Conservation (phyloP, 805 yeast genomes). For the Myxozyma geophila region DNA sequence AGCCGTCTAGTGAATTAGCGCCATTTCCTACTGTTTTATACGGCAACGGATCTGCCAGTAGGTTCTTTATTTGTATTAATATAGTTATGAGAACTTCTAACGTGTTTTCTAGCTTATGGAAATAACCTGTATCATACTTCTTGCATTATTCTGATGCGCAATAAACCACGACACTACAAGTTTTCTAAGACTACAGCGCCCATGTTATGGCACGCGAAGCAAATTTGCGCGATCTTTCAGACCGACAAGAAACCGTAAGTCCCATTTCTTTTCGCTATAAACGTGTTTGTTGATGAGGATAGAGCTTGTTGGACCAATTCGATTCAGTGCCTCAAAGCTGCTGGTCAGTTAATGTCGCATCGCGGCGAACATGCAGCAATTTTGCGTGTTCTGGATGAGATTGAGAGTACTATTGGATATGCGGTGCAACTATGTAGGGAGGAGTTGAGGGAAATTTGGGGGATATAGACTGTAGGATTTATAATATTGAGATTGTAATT, state of each 20-base stretch:
- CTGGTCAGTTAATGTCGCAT: slow-evolving; percentile 43
- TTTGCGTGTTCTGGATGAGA: slow-evolving; percentile 2
- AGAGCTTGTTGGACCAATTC: slow-evolving; percentile 44
- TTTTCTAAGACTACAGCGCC: slow-evolving; percentile 40
- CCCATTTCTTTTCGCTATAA: background rate
- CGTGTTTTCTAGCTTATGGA: slow-evolving; percentile 40
- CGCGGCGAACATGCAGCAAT: slow-evolving; percentile 40
- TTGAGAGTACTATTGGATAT: slow-evolving; percentile 21
- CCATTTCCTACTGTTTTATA: slow-evolving; percentile 50
- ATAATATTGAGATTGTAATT: background rate
- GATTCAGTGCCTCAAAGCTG: slow-evolving; percentile 43
- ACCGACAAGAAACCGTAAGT: slow-evolving; percentile 42
- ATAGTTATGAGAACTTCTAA: background rate
- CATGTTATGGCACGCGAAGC: slow-evolving; percentile 51
- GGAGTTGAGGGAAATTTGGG: slow-evolving; percentile 28
- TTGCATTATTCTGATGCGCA: slow-evolving; percentile 48
- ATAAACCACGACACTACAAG: slow-evolving; percentile 49
- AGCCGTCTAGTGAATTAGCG: slow-evolving; percentile 16
- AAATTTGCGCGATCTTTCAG: slow-evolving; percentile 47
- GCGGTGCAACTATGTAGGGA: slow-evolving; percentile 24
- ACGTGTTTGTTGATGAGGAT: no score
- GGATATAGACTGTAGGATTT: background rate
- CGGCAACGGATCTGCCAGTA: slow-evolving; percentile 47
- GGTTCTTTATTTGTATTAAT: background rate
- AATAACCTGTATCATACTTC: slow-evolving; percentile 51